phyloP scores from a whole-genome alignment of 495 filamentous ascomycete genomes.

The Hyaloscypha hepaticicola region DNA sequence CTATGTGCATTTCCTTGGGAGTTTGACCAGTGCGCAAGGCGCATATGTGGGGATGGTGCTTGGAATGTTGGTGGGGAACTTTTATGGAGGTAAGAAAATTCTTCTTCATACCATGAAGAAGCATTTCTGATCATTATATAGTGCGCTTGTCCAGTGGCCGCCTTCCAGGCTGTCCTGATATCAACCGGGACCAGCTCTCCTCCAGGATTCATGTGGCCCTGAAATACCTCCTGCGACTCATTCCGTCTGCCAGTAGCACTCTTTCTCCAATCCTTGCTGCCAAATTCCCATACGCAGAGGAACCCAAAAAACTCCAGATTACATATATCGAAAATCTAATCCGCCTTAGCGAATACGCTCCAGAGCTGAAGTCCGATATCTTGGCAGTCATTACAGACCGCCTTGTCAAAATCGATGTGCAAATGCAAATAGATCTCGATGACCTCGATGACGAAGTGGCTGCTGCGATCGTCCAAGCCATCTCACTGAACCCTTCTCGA shows the following conservation, averaged over 20 bases:
- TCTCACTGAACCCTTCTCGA: constrained; percentile 37
- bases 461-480: constrained; percentile 42
- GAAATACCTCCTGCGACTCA: constrained; percentile 70
- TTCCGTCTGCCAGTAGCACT: constrained; percentile 68
- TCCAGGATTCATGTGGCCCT: constrained; percentile 71
- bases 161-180: constrained; percentile 57
- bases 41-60: constrained; percentile 63
- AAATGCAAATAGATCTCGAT: constrained; percentile 90
- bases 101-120: background rate
- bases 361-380: constrained; percentile 79
- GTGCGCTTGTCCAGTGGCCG: constrained; percentile 48
- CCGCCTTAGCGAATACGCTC: constrained; percentile 68
- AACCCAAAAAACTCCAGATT: constrained; percentile 68
- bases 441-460: constrained; percentile 62
- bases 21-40: constrained; percentile 75
- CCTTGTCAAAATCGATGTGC: constrained; percentile 88
- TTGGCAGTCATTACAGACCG: constrained; percentile 77
- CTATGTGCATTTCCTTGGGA: constrained; percentile 77
- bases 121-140: constrained; percentile 13
- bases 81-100: constrained; percentile 52
- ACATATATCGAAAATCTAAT: constrained; percentile 79
- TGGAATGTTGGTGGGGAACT: constrained; percentile 75
- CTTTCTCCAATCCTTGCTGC: constrained; percentile 61
- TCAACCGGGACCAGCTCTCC: constrained; percentile 60
- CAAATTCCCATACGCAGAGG: constrained; percentile 73